Evolutionary conservation across 371 early-diverging fungal genomes (phyloP), one percentile per base, ranked within the genome.

Genomic region (Lichtheimia corymbifera): DNA sequence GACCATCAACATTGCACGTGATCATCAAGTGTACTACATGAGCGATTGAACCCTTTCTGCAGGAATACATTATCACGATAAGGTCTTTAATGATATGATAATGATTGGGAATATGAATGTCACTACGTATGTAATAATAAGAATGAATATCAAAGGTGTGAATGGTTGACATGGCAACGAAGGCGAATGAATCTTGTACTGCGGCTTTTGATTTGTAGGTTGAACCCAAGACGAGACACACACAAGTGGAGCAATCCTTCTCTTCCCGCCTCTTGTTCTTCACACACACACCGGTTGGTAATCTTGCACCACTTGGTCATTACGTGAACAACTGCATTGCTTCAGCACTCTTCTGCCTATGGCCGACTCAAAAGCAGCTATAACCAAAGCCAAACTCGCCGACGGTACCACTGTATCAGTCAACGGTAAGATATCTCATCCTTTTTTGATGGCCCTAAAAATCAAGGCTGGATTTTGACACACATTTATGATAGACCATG

Each of bases 401-500:
- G 63, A 67, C 54, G 63, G 59, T 27, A 67, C 53, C 13, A 58
- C 57, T 24, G 62, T 61, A 28, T 50, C 55, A 25, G 58, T 66
- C 18, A 66, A 66, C 44, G 66, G 66, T 66, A 42, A 60, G 53
- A 56, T 56, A 18, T 22, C 44, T 50, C 7, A 7, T 11, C 22
- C 17, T 47, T 22, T 13, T 22, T 47, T 22, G n/a, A 47, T 47
- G 47, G 47, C 22, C 6, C 15, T 5, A 11, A 27, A 55, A 55
- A 28, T 35, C 6, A 35, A 9, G 22, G 7, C 15, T 5, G 13
- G 3, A 43, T 27, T 52, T 59, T 59, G 53, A 59, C 55, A 45
- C 45, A 14, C 11, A 24, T 11, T 25, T 35, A 55, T 13, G 52
- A 20, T 77, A 91, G 92, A 93, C 64, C 86, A 84, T 76, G 93